Conservation (phyloP, 2,329 filamentous ascomycete genomes). For the Penicillium brevicompactum region DNA sequence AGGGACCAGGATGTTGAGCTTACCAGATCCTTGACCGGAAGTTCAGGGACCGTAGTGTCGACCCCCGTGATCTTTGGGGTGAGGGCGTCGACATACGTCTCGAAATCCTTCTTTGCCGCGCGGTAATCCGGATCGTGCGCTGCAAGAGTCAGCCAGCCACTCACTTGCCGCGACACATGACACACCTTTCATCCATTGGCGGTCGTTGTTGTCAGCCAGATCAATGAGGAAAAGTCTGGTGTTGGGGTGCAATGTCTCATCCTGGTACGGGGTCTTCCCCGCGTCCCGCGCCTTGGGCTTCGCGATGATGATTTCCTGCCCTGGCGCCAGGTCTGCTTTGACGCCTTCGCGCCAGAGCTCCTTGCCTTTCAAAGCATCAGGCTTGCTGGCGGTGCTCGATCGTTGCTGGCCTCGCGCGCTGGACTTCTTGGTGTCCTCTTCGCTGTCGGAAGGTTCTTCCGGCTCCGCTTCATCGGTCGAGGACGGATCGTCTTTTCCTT, state of each 20-base stretch:
- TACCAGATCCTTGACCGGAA: slow-evolving; percentile 80
- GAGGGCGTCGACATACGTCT: slow-evolving; percentile 72
- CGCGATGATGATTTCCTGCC: slow-evolving; percentile 63
- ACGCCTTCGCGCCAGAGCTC: slow-evolving; percentile 61
- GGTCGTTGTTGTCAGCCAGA: slow-evolving; percentile 62
- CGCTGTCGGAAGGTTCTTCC: slow-evolving; percentile 22
- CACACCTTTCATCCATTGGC: slow-evolving; percentile 65
- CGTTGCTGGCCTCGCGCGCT: slow-evolving; percentile 9
- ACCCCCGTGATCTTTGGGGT: slow-evolving; percentile 69
- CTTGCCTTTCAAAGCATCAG: slow-evolving; percentile 38
- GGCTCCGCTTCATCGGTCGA: slow-evolving; percentile 14
- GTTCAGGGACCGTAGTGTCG: slow-evolving; percentile 81
- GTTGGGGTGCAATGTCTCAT: slow-evolving; percentile 64
- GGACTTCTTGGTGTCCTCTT: slow-evolving; percentile 9
- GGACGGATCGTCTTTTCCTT: slow-evolving; percentile 11
- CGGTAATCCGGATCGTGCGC: slow-evolving; percentile 80
- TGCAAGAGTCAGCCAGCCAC: slow-evolving; percentile 38
- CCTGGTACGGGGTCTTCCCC: slow-evolving; percentile 59
- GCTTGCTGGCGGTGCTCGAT: slow-evolving; percentile 3
- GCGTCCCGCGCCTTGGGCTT: slow-evolving; percentile 64
- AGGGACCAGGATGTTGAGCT: slow-evolving; percentile 21
- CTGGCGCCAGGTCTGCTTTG: slow-evolving; percentile 58
- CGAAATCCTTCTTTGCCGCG: slow-evolving; percentile 76
- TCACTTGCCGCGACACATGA: slow-evolving; percentile 5
- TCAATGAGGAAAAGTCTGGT: slow-evolving; percentile 64